Percentiles rank a stretch among this genome's conserved stretches.
These are phyloP conservation scores for Spergularia marina DNA, from an alignment of 148 eudicot genomes.

Conservation along the genomic window DNA sequence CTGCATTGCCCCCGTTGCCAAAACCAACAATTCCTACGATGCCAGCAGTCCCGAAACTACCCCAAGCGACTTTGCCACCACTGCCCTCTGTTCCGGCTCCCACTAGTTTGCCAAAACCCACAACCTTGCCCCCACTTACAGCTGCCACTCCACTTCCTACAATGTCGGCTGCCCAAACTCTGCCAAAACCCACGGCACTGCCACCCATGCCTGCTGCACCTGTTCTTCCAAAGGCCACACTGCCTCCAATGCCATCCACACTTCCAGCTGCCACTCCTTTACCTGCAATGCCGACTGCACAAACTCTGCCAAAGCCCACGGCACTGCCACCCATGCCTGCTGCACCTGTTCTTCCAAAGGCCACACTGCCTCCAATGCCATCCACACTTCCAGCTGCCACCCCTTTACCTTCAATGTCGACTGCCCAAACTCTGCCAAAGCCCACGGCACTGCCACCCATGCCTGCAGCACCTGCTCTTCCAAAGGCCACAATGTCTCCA, in stretches of 20 bases:
- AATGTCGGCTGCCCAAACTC: slow-evolving; percentile 11
- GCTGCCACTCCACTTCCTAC: slow-evolving; percentile 18
- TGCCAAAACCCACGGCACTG: slow-evolving; percentile 20
- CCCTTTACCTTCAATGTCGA: slow-evolving; percentile 24
- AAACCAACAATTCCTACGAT: slow-evolving; percentile 17
- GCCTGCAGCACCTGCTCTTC: background rate
- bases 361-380: slow-evolving; percentile 26
- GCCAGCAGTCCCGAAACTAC: slow-evolving; percentile 25
- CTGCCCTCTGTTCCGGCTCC: slow-evolving; percentile 23
- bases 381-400: slow-evolving; percentile 11
- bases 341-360: background rate
- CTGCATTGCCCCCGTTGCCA: slow-evolving; percentile 14
- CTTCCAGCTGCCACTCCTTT: slow-evolving; percentile 17
- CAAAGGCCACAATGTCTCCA: slow-evolving; percentile 22
- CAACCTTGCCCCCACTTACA: slow-evolving; percentile 17
- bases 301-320: slow-evolving; percentile 14
- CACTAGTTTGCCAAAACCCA: slow-evolving; percentile 14
- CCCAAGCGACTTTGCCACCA: slow-evolving; percentile 27
- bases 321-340: slow-evolving; percentile 15
- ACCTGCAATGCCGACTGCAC: slow-evolving; percentile 21
- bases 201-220: slow-evolving; percentile 10
- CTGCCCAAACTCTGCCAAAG: slow-evolving; percentile 11
- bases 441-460: slow-evolving; percentile 19
- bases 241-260: slow-evolving; percentile 26
- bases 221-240: background rate